Base-by-base conservation (phyloP, 140 eudicot species). In the Oenanthe javanica region DNA sequence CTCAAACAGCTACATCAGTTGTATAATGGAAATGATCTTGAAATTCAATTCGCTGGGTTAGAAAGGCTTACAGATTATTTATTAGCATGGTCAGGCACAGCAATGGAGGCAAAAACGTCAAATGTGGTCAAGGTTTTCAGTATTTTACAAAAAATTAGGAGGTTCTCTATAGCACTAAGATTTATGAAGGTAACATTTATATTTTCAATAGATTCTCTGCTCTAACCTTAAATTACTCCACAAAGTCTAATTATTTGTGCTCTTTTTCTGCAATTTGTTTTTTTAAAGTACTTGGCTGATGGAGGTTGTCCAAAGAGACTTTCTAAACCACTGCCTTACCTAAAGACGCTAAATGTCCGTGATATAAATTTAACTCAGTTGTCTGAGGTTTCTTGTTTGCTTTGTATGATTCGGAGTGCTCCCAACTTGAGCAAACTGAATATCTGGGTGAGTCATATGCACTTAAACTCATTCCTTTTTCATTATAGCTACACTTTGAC, bases 341-440 rank as follows among this genome's bases (percentile, higher is more conserved):
- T 59, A 8, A 59, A 59, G 67, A 59, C 67, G 7, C 31, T 59
- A 59, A 21, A 21, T 8, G 0, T 59, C 67, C n/a, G 4, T 21
- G 67, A 2, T 59, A 8, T 59, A 8, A 2, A n/a, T n/a, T 59
- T 59, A 1, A 21, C 31, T n/a, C 31, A 59, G 1, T 18, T 59
- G 67, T n/a, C 49, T 16, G 75, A 70, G 14, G 49, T 70, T 70
- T 70, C 75, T 15, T 70, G 75, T 14, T 31, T 70, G 46, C 75
- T 70, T 6, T 70, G 75, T 40, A 12, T 70, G 4, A 36, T 70
- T 4, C 25, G 49, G 48, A 27, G 75, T 40, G 75, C 48, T 42
- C 75, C 75, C 31, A 59, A 59, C 67, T 59, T 59, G 67, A 21
- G 67, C 67, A 70, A 70, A 31, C 75, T 70, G 40, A 6, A 70